Evolutionary conservation across 345 rosid species (phyloP).

Genomic region (Eucalyptus microcorys): DNA sequence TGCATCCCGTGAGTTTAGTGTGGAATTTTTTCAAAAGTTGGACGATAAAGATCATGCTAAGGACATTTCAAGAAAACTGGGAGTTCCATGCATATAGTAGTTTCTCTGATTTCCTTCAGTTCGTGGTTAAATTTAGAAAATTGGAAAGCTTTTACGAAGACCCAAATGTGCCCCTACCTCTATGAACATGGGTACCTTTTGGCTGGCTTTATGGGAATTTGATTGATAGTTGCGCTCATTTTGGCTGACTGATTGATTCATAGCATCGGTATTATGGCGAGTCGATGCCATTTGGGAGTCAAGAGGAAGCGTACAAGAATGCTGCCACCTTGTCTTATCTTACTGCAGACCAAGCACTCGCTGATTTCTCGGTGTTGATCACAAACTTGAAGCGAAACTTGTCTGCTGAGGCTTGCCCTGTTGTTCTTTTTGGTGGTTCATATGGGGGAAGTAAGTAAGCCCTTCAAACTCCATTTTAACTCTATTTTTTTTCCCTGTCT

Average conservation of each 20-base stretch:
- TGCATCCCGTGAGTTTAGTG: background rate
- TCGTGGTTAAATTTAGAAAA: background rate
- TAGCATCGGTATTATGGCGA: constrained; percentile 85
- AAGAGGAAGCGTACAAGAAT: constrained; percentile 55
- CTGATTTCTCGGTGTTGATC: constrained; percentile 71
- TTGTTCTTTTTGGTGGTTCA: constrained; percentile 91
- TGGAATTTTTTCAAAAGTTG: background rate
- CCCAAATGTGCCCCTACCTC: background rate
- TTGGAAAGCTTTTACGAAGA: background rate
- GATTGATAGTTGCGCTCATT: background rate
- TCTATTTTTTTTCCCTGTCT: background rate
- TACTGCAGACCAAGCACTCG: constrained; percentile 87
- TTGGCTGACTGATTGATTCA: background rate
- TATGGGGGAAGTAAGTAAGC: constrained; percentile 86
- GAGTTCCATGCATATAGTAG: background rate
- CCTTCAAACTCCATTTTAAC: background rate
- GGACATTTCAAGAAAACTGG: background rate
- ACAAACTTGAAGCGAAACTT: constrained; percentile 67
- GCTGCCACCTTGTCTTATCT: constrained; percentile 58
- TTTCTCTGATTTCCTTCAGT: background rate
- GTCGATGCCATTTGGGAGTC: constrained; percentile 65
- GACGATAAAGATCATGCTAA: background rate
- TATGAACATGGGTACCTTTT: background rate
- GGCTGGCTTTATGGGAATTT: background rate
- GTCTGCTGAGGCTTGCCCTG: constrained; percentile 76